A percentile compares a stretch with the other conserved stretches of the same genome.
Conservation (phyloP, 1,139 yeast species). For the Zygoascus sp. region DNA sequence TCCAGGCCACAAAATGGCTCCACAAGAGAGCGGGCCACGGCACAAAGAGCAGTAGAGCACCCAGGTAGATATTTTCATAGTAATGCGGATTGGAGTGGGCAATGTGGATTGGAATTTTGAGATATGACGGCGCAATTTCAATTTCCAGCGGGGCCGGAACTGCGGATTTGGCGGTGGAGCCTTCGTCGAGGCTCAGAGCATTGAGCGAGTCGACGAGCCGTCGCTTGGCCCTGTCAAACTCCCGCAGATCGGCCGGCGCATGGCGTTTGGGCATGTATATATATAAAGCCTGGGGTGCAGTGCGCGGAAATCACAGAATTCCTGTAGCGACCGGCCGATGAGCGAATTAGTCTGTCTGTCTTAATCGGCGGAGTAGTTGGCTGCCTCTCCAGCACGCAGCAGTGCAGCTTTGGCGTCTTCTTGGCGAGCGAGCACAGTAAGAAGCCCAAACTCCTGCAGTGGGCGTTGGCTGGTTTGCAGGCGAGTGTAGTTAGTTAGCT, state of each 20-base stretch:
- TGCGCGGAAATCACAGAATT: no score
- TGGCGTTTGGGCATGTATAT: conserved; percentile 8
- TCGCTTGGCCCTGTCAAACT: conserved; percentile 12
- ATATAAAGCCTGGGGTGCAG: no score
- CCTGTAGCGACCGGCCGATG: no score
- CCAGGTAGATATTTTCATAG: conserved; percentile 15
- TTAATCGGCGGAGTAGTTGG: no score
- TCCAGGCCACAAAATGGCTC: conserved; percentile 8
- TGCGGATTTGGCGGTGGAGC: neutral
- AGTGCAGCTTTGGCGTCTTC: no score
- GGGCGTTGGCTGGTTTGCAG: no score
- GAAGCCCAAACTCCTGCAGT: no score
- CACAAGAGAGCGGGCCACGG: conserved; percentile 7
- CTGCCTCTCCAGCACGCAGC: no score
- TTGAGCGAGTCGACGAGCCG: conserved; percentile 14
- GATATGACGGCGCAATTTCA: conserved; percentile 16
- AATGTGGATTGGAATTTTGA: conserved; percentile 20
- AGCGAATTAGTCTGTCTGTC: no score
- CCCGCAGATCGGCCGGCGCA: conserved; percentile 1
- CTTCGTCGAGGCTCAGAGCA: conserved; percentile 11
- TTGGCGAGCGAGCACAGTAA: no score
- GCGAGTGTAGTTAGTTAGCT: no score
- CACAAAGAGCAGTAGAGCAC: conserved; percentile 2
- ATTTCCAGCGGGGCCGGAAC: neutral
- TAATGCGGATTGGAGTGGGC: conserved; percentile 15